phyloP scores from a whole-genome alignment of 176 grass and related monocot genomes.

The Triticum dicoccoides region DNA sequence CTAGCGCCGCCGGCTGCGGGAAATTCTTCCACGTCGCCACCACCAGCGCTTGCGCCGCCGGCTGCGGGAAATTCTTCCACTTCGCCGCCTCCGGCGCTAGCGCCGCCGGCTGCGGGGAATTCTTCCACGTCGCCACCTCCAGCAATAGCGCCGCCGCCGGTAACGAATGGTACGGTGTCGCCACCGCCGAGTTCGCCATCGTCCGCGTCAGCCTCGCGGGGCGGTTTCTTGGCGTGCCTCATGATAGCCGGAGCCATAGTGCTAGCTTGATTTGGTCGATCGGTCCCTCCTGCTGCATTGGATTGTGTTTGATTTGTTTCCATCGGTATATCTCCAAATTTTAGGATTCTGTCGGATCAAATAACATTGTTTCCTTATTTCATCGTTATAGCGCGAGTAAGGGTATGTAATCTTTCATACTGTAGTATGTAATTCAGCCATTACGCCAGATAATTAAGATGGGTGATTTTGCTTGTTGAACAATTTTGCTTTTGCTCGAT shows the following conservation, averaged over 20 bases:
- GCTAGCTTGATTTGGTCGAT: conserved; percentile 4
- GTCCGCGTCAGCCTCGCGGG: background rate
- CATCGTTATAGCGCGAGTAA: no score
- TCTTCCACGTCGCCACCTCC: background rate
- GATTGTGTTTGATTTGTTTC: background rate
- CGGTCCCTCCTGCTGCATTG: background rate
- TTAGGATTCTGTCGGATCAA: background rate
- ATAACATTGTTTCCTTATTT: conserved; percentile 8
- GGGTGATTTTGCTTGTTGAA: background rate
- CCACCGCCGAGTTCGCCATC: background rate
- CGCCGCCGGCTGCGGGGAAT: no score
- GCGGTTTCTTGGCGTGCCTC: conserved; percentile 7
- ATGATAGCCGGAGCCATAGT: background rate
- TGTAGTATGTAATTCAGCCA: background rate
- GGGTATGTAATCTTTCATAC: background rate
- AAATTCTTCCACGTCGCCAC: background rate
- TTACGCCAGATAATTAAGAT: background rate
- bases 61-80: background rate
- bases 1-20: background rate
- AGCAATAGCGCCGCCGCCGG: background rate
- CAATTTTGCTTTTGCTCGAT: background rate
- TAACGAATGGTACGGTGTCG: background rate
- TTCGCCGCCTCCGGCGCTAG: background rate
- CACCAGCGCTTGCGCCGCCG: background rate
- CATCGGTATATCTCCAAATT: background rate